A percentile compares a stretch with the other conserved stretches of the same genome.
Conservation (phyloP, 2,329 filamentous ascomycete genomes). For the Colletotrichum orbiculare region DNA sequence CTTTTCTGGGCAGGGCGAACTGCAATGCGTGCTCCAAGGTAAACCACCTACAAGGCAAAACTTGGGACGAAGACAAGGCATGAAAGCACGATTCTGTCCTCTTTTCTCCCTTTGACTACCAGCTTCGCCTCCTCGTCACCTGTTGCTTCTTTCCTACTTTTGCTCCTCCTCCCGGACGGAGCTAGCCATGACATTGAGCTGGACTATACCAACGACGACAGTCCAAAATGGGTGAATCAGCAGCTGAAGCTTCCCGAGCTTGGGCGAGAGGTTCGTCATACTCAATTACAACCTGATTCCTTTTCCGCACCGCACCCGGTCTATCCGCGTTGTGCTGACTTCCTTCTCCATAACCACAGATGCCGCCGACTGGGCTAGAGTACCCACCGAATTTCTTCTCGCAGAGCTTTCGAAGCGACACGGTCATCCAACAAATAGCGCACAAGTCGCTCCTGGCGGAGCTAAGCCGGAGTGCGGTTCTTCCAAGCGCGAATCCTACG, state of each 20-base stretch:
- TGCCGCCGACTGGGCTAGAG: conserved; percentile 55
- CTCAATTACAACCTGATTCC: neutral
- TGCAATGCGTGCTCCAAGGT: neutral
- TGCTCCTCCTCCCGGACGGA: neutral
- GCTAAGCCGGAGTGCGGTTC: conserved; percentile 64
- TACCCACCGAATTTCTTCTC: conserved; percentile 63
- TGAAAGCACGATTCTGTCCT: conserved; percentile 1
- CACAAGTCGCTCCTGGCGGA: conserved; percentile 42
- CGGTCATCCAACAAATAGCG: conserved; percentile 39
- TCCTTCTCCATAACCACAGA: conserved; percentile 41
- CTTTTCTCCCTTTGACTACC: neutral
- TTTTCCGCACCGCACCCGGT: neutral
- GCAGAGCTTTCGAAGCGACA: conserved; percentile 64
- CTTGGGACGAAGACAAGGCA: conserved; percentile 31
- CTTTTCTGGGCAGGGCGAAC: neutral
- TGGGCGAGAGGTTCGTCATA: conserved; percentile 28
- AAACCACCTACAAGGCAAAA: neutral
- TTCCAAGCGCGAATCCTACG: conserved; percentile 66
- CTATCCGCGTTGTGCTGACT: conserved; percentile 17
- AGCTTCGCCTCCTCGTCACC: neutral
- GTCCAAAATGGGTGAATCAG: conserved; percentile 35
- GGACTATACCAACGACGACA: conserved; percentile 21
- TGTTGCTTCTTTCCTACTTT: neutral
- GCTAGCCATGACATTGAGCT: conserved; percentile 33
- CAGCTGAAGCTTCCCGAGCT: conserved; percentile 9